Conservation (phyloP, 495 filamentous ascomycete genomes). For the Hypoxylon rickii region DNA sequence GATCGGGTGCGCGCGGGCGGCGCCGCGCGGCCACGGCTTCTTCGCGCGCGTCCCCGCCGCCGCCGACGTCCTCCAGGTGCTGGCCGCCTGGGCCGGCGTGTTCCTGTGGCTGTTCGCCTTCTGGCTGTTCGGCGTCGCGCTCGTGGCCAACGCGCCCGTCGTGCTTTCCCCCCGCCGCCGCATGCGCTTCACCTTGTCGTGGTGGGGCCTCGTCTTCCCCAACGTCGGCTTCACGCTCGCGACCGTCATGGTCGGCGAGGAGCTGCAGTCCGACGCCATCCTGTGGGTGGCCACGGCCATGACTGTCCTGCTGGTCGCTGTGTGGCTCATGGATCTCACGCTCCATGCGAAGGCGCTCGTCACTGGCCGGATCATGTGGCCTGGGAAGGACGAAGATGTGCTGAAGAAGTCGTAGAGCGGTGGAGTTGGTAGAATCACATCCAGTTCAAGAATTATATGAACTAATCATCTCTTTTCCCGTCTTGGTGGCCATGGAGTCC, state of each 20-base stretch:
- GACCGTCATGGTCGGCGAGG: constrained; percentile 52
- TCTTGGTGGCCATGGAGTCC: no score
- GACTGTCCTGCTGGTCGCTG: constrained; percentile 56
- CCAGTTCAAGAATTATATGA: no score
- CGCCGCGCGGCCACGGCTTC: constrained; percentile 40
- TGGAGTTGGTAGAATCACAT: no score
- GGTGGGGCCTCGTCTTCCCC: constrained; percentile 64
- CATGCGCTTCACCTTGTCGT: constrained; percentile 61
- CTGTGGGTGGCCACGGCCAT: constrained; percentile 53
- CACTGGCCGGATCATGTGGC: constrained; percentile 63
- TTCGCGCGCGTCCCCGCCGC: constrained; percentile 17
- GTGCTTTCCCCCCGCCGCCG: constrained; percentile 51
- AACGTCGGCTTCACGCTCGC: constrained; percentile 62
- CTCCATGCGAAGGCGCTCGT: constrained; percentile 58
- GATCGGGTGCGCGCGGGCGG: constrained; percentile 62
- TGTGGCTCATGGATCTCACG: constrained; percentile 61
- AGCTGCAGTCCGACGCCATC: constrained; percentile 47
- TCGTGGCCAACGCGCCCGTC: constrained; percentile 57
- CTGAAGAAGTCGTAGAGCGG: no score
- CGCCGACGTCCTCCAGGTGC: no score
- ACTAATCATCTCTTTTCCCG: no score
- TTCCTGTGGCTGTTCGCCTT: constrained; percentile 72
- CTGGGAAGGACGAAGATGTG: constrained; percentile 67
- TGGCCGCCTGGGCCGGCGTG: constrained; percentile 59
- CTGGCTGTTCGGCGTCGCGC: constrained; percentile 71